phyloP scores from a whole-genome alignment of 768 basidiomycete species.

The Glaciozyma antarctica region DNA sequence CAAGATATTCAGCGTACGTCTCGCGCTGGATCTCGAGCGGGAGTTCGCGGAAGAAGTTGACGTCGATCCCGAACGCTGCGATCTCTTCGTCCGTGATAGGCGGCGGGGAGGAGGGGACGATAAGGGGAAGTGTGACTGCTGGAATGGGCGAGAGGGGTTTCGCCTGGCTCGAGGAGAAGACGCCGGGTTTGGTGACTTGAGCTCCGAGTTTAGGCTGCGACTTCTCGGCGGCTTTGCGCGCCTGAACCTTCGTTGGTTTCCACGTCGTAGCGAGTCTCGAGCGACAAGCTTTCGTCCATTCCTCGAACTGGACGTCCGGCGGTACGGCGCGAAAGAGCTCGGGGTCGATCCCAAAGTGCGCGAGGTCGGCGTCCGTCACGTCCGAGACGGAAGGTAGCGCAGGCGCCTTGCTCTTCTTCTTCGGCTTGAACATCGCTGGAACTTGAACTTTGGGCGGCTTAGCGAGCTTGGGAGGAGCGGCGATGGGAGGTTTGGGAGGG shows the following conservation, averaged over 20 bases:
- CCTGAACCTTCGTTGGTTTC: not conserved
- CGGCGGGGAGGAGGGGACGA: not conserved
- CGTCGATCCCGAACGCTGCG: conserved; percentile 58
- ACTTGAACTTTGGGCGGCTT: too few relatives aligned
- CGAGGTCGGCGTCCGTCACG: conserved; percentile 46
- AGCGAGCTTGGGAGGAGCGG: not conserved
- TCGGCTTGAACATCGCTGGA: not conserved
- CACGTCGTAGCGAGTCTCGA: conserved; percentile 8
- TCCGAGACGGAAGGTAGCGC: conserved; percentile 2
- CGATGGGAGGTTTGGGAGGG: not conserved
- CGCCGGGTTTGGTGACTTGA: not conserved
- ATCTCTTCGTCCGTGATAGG: conserved; percentile 47
- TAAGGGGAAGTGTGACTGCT: not conserved
- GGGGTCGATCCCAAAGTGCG: conserved; percentile 60
- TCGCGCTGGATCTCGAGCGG: not conserved
- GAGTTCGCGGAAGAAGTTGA: conserved; percentile 50
- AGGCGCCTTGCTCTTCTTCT: not conserved
- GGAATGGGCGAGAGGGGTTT: not conserved
- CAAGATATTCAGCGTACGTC: not conserved
- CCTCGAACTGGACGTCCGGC: conserved; percentile 59
- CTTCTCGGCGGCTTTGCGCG: not conserved
- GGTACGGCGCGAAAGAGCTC: conserved; percentile 61
- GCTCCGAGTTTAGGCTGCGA: not conserved
- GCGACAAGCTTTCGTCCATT: conserved; percentile 46
- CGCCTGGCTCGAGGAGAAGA: not conserved